Evolutionary conservation across 768 basidiomycete species (phyloP).

Genomic region (Butyriboletus loyo): DNA sequence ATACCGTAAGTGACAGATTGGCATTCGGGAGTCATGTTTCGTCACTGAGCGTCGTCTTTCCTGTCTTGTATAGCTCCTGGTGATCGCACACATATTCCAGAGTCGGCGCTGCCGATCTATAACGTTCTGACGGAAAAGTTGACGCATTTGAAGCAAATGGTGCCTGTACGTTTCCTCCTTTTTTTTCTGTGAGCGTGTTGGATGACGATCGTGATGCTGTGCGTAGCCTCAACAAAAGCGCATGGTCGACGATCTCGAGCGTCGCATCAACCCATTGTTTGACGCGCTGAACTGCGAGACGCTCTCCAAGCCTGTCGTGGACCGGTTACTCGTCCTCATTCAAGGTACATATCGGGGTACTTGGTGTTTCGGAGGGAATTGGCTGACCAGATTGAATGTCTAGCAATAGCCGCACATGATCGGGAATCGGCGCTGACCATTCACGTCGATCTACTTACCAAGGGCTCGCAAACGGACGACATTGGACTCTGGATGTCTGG

Average conservation of each 20-base stretch:
- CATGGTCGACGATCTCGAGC: constrained; percentile 81
- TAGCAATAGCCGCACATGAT: constrained; percentile 82
- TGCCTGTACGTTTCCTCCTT: constrained; percentile 53
- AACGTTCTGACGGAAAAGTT: constrained; percentile 63
- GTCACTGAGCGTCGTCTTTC: neutral
- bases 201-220: neutral
- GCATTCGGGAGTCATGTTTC: neutral
- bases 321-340: constrained; percentile 66
- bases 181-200: neutral
- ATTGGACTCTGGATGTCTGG: constrained; percentile 88
- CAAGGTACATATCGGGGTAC: constrained; percentile 51
- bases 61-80: constrained; percentile 61
- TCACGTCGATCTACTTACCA: constrained; percentile 82
- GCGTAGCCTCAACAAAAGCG: constrained; percentile 79
- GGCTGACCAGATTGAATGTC: neutral
- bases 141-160: constrained; percentile 64
- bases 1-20: constrained; percentile 50
- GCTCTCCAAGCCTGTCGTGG: constrained; percentile 64
- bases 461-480: constrained; percentile 76
- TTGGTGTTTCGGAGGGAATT: neutral
- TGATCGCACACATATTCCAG: constrained; percentile 90
- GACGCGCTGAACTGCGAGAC: constrained; percentile 92
- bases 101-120: constrained; percentile 60
- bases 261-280: constrained; percentile 81
- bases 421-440: constrained; percentile 74